Base-by-base conservation (phyloP, 768 basidiomycete species). In the Pulveroboletus sp. region DNA sequence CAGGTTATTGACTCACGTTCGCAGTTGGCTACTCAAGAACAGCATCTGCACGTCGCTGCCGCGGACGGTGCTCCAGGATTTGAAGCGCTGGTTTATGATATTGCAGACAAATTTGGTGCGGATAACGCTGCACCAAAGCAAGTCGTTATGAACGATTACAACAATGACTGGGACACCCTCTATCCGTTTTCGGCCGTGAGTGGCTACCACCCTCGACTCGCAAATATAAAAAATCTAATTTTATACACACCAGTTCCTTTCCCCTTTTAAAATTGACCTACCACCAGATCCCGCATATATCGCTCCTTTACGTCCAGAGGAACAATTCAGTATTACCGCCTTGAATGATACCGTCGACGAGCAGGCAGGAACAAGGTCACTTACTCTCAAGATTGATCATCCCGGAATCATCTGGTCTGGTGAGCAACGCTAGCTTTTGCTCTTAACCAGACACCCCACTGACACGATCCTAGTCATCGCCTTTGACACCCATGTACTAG, bases 381-480 rank as follows among this genome's bases (percentile, higher is more conserved):
- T 95, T 39, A 85, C 81, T 5, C 62, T 94, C n/a, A 66, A 74
- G 40, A 74, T 94, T 29, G 69, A 78, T 23, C 90, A 94, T 65
- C 88, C 88, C 1, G 86, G 82, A 3, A 70, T 94, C 37, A 94
- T 93, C 43, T 91, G 92, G 93, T 89, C 90, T 4, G 82, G 87
- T 82, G 58, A 44, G 75, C 61, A 9, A 13, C 10, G 9, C 20
- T 8, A 17, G 29, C 13, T 10, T 11, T 38, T 19, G n/a, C 39
- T 37, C n/a, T 13, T n/a, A 4, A 16, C 27, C 10, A 3, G 9
- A 10, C 24, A 7, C 27, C 27, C 27, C 8, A 6, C 38, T 60
- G 36, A 41, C 34, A 5, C 21, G 2, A 11, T 45, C 47, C 35
- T 58, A 82, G 92, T 89, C 5, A 78, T 98, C 45, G 87, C 93